phyloP scores from a whole-genome alignment of 108 stramenopile species.

The Nitzschia palea region DNA sequence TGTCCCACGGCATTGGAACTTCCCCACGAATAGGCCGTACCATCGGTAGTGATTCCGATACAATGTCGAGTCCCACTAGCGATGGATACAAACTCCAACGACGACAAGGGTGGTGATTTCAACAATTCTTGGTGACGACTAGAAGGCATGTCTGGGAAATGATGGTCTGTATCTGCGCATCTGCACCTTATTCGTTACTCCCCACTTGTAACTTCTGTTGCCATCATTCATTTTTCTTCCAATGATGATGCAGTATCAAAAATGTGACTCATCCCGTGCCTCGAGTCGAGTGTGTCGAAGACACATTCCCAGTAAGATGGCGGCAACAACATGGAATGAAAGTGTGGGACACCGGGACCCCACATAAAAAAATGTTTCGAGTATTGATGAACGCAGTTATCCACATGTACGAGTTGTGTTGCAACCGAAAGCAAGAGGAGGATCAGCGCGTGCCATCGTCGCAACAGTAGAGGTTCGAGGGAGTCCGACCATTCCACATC shows the following conservation, averaged over 20 bases:
- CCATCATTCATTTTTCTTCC: background rate
- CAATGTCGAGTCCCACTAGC: conserved; percentile 28
- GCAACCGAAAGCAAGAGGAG: background rate
- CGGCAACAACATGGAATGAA: too few relatives aligned
- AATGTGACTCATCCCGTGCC: too few relatives aligned
- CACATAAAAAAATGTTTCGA: background rate
- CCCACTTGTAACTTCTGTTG: too few relatives aligned
- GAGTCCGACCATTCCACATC: background rate
- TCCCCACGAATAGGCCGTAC: conserved; percentile 31
- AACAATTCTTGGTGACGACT: too few relatives aligned
- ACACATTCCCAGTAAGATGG: background rate
- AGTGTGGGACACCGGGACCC: background rate
- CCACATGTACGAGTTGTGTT: conserved; percentile 1
- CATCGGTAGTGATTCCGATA: conserved; percentile 24
- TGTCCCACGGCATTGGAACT: conserved; percentile 33
- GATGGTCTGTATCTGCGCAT: too few relatives aligned
- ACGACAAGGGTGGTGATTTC: too few relatives aligned
- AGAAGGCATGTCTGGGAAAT: too few relatives aligned
- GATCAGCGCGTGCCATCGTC: background rate
- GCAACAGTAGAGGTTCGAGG: background rate
- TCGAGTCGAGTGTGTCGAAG: background rate
- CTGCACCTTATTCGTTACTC: too few relatives aligned
- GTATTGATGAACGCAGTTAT: background rate
- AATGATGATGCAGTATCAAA: background rate
- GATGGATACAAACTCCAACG: conserved; percentile 24